Percentiles rank a stretch among this genome's conserved stretches.
Conservation (phyloP, 441 rosid genomes). For the Populus hybrid region DNA sequence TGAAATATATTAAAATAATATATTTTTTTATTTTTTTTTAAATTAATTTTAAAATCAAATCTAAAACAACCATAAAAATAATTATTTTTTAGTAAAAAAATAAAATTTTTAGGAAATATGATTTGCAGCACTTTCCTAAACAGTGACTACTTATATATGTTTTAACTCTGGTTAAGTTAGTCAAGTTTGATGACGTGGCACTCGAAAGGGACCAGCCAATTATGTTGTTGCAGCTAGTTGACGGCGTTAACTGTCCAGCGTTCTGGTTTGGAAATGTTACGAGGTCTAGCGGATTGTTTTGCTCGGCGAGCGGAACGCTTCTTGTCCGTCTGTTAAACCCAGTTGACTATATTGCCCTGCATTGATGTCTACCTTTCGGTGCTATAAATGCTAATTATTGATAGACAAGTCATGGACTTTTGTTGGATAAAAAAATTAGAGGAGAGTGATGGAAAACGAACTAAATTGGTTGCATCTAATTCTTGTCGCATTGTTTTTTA, state of each 20-base stretch:
- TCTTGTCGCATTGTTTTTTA: background rate
- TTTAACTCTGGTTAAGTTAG: slow-evolving; percentile 24
- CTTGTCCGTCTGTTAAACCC: background rate
- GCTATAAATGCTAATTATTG: background rate
- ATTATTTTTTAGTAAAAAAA: no score
- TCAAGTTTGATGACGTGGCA: slow-evolving; percentile 12
- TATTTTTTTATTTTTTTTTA: no score
- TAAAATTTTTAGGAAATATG: no score
- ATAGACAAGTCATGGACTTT: background rate
- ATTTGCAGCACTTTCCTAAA: no score
- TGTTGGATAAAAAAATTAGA: no score
- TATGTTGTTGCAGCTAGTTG: slow-evolving; percentile 7
- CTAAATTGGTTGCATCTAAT: background rate
- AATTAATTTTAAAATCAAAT: no score
- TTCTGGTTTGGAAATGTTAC: background rate
- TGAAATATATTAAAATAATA: no score
- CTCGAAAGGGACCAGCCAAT: background rate
- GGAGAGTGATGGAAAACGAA: background rate
- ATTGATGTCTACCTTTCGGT: background rate
- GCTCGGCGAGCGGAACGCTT: background rate
- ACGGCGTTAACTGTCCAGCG: slow-evolving; percentile 7
- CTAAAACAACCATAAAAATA: no score
- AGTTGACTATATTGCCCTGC: background rate
- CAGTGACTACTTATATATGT: background rate
- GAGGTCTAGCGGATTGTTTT: background rate